A percentile compares a stretch with the other conserved stretches of the same genome.
These are phyloP conservation scores for Przewalskia tangutica DNA, from an alignment of 257 asterid genomes.

Conservation along the genomic window DNA sequence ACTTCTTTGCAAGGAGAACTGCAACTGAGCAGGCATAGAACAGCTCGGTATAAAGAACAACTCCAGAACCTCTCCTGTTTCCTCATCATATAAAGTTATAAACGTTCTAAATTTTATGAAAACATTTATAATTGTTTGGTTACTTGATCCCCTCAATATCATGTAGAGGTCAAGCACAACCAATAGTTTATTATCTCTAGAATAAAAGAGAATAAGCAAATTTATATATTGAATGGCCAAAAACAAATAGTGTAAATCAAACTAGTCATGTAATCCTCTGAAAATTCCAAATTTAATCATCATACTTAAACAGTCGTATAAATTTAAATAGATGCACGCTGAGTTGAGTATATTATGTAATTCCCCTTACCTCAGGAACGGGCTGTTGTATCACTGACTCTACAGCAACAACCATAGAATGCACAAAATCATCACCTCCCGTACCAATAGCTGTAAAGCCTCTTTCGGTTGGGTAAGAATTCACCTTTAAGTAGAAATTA, in stretches of 20 bases:
- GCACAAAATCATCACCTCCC: constrained; percentile 92
- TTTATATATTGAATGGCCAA: not conserved
- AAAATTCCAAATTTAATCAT: not conserved
- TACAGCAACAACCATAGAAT: constrained; percentile 91
- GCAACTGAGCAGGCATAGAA: not conserved
- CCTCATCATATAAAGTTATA: not conserved
- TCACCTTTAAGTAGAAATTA: constrained; percentile 38
- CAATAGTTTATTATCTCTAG: not conserved
- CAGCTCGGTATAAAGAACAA: not conserved
- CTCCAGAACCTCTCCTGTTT: not conserved
- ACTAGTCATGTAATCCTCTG: not conserved
- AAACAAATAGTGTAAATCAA: not conserved
- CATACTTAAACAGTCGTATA: not conserved
- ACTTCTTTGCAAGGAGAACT: not conserved
- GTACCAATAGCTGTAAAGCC: constrained; percentile 96
- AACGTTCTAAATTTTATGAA: not conserved
- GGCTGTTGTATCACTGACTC: constrained; percentile 74
- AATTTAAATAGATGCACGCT: not conserved
- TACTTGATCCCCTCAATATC: not conserved
- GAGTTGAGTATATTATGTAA: not conserved
- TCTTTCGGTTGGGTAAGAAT: constrained; percentile 82
- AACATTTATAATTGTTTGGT: not conserved
- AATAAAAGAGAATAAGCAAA: not conserved
- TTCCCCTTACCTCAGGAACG: constrained; percentile 52
- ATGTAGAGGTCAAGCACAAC: not conserved